phyloP scores from a whole-genome alignment of 768 basidiomycete species.

The Termitomyces sp. region DNA sequence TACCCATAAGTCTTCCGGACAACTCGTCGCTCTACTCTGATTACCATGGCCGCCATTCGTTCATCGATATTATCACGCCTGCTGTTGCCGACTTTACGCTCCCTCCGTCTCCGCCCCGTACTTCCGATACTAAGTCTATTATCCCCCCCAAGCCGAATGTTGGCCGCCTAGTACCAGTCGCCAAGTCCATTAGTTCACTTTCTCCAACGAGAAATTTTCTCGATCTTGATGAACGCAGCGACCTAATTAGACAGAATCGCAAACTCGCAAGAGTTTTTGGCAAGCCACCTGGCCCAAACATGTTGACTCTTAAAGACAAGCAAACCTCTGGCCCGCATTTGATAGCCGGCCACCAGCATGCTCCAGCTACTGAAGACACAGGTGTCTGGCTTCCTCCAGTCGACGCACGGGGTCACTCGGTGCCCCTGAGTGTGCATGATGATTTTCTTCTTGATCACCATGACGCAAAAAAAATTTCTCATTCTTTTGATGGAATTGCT shows the following conservation, averaged over 20 bases:
- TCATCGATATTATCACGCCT: slow-evolving; percentile 30
- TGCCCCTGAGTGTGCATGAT: slow-evolving; percentile 44
- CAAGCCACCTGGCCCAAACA: slow-evolving; percentile 48
- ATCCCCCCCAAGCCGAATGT: slow-evolving; percentile 37
- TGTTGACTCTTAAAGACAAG: slow-evolving; percentile 16
- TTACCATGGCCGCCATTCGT: slow-evolving; percentile 19
- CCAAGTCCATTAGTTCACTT: slow-evolving; percentile 16
- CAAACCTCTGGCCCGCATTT: slow-evolving; percentile 11
- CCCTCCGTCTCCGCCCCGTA: slow-evolving; percentile 15
- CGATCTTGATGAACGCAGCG: slow-evolving; percentile 57
- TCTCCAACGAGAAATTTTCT: slow-evolving; percentile 66
- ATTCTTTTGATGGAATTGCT: slow-evolving; percentile 12
- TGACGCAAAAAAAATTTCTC: slow-evolving; percentile 9
- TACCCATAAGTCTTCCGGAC: slow-evolving; percentile 18
- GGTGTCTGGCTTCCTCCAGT: slow-evolving; percentile 28
- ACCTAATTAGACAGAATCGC: slow-evolving; percentile 64
- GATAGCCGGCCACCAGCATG: slow-evolving; percentile 16
- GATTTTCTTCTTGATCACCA: slow-evolving; percentile 26
- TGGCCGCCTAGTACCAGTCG: slow-evolving; percentile 21
- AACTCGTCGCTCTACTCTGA: slow-evolving; percentile 7
- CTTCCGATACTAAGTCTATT: not conserved
- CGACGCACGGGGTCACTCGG: slow-evolving; percentile 46
- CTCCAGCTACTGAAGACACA: slow-evolving; percentile 12
- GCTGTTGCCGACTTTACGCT: slow-evolving; percentile 13
- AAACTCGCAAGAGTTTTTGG: slow-evolving; percentile 84